phyloP scores from a whole-genome alignment of 1,139 yeast species.

The Saccharomyces pastorianus region DNA sequence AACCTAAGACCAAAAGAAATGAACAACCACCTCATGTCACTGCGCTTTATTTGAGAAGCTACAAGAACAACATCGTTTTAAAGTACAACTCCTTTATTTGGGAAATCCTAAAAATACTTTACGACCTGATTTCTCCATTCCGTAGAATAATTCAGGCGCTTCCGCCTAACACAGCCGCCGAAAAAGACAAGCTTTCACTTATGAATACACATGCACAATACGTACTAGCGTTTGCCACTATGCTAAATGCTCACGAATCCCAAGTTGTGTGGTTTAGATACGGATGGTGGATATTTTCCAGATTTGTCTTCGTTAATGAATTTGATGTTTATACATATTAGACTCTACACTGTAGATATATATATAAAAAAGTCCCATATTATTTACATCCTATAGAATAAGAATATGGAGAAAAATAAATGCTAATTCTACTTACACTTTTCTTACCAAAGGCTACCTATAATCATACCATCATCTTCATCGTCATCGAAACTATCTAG shows the following conservation, averaged over 20 bases:
- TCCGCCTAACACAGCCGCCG: constrained; percentile 2
- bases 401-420: constrained; percentile 1
- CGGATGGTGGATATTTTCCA: constrained; percentile 73
- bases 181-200: constrained; percentile 6
- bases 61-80: constrained; percentile 6
- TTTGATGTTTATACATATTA: constrained; percentile 28
- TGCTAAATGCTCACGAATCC: constrained; percentile 75
- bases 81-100: constrained; percentile 10
- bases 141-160: constrained; percentile 2
- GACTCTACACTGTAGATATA: background rate
- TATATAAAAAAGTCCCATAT: background rate
- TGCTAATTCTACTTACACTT: background rate
- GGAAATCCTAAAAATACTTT: constrained; percentile 6
- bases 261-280: constrained; percentile 96
- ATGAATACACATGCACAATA: constrained; percentile 42
- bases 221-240: constrained; percentile 57
- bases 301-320: constrained; percentile 59
- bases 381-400: constrained; percentile 2
- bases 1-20: background rate
- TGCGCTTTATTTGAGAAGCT: constrained; percentile 8
- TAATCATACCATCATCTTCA: constrained; percentile 33
- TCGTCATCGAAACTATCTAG: constrained; percentile 30
- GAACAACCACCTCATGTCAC: constrained; percentile 2
- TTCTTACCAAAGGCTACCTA: constrained; percentile 29
- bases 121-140: background rate